A percentile compares a stretch with the other conserved stretches of the same genome.
These are phyloP conservation scores for Starmerella ratchasimensis DNA, from an alignment of 805 yeast species.

Conservation along the genomic window DNA sequence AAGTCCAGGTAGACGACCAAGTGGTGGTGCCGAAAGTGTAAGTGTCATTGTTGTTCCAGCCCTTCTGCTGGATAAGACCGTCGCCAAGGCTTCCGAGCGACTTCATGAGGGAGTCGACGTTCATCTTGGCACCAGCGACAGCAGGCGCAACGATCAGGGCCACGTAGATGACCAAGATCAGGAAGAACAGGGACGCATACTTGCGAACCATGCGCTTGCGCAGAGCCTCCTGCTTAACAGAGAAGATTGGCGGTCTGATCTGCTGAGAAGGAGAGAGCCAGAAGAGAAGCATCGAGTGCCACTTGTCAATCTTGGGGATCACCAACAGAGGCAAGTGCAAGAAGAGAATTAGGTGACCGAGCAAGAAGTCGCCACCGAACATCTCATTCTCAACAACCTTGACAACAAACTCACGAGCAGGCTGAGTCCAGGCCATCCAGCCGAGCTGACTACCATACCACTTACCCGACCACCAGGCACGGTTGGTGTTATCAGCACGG, in stretches of 20 bases:
- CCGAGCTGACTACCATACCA: slow-evolving; percentile 96
- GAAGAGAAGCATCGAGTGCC: slow-evolving; percentile 97
- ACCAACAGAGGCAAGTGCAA: slow-evolving; percentile 75
- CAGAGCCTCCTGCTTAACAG: slow-evolving; percentile 88
- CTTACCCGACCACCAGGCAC: slow-evolving; percentile 99
- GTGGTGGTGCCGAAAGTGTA: slow-evolving; percentile 25
- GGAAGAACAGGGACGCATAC: slow-evolving; percentile 70
- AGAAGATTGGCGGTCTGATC: slow-evolving; percentile 95
- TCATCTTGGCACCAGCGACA: slow-evolving; percentile 51
- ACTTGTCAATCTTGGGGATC: slow-evolving; percentile 82
- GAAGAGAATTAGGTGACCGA: slow-evolving; percentile 82
- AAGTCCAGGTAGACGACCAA: slow-evolving; percentile 39
- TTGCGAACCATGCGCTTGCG: slow-evolving; percentile 96
- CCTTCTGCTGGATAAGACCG: slow-evolving; percentile 86
- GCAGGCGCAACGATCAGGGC: slow-evolving; percentile 85
- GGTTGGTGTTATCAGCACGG: slow-evolving; percentile 86
- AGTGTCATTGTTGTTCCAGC: slow-evolving; percentile 70
- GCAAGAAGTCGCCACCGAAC: slow-evolving; percentile 89
- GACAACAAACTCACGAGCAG: slow-evolving; percentile 87
- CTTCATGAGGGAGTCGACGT: slow-evolving; percentile 26
- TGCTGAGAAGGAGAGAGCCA: slow-evolving; percentile 97
- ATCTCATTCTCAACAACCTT: slow-evolving; percentile 88
- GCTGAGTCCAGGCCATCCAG: slow-evolving; percentile 88
- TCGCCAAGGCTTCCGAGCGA: slow-evolving; percentile 25
- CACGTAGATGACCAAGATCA: slow-evolving; percentile 53